These are phyloP conservation scores for Aspergillus hiratsukae DNA, from an alignment of 2,329 filamentous ascomycete species.

Conservation along the genomic window DNA sequence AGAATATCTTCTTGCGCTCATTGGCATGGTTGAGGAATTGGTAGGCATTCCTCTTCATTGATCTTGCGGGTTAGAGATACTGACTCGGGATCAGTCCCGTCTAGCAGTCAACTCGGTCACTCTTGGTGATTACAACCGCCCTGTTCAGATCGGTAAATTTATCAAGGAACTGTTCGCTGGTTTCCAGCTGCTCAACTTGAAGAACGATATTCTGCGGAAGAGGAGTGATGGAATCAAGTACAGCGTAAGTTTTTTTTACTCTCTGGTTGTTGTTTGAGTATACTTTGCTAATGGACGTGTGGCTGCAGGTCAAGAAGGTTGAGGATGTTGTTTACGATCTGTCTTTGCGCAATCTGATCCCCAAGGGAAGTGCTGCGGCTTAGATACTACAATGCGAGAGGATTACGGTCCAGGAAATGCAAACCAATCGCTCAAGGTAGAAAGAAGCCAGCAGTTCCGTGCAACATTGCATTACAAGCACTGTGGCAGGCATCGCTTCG, in stretches of 20 bases:
- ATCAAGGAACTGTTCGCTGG: constrained; percentile 94
- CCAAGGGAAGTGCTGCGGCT: constrained; percentile 37
- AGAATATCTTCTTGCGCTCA: constrained; percentile 88
- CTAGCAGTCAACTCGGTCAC: constrained; percentile 94
- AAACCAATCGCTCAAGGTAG: not conserved
- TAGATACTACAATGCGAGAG: constrained; percentile 2
- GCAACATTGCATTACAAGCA: too few relatives aligned
- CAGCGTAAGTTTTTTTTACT: constrained; percentile 45
- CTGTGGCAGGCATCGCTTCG: too few relatives aligned
- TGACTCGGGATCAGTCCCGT: constrained; percentile 52
- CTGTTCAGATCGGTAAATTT: constrained; percentile 82
- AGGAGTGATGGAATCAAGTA: constrained; percentile 94
- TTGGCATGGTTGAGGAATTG: constrained; percentile 84
- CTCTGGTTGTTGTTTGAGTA: not conserved
- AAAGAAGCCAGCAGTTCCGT: not conserved
- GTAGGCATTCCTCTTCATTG: constrained; percentile 33
- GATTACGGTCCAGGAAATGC: not conserved
- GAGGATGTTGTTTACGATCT: constrained; percentile 98
- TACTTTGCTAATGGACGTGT: constrained; percentile 3
- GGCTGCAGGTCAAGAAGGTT: constrained; percentile 75
- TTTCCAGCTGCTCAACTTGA: constrained; percentile 95
- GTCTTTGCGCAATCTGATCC: constrained; percentile 75
- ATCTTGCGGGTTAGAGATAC: not conserved
- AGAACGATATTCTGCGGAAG: constrained; percentile 87
- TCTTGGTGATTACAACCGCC: constrained; percentile 78